Base-by-base conservation (phyloP, 805 yeast species). In the Hanseniaspora clermontiae region DNA sequence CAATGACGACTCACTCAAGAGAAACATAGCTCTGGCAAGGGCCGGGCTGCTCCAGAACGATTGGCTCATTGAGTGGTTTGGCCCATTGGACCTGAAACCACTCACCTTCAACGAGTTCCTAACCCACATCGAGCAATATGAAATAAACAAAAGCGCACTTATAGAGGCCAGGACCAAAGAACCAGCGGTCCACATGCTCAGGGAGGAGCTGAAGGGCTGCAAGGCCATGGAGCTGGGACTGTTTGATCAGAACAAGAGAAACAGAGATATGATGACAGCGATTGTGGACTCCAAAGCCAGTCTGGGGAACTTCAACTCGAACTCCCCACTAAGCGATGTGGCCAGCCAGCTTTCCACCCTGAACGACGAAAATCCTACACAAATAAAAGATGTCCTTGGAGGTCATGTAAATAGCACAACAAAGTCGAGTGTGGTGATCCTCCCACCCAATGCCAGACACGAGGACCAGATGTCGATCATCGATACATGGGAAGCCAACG, bases 41-140 rank as follows among this genome's bases (percentile, higher is more conserved):
- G 84, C 83, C 0, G 69, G 69, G 32, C 69, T 72, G 48, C 72
- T 71, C 48, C 81, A 84, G 6, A 75, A 76, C 47, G 71, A 74
- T 67, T 32, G 48, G 20, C 14, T 52, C 2, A 45, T 52, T 52
- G 56, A 52, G 31, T 84, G 89, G 89, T 81, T 77, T 65, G 90
- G 90, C 0, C 87, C 87, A 5, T 66, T 72, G 59, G 75, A 76
- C 42, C 77, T 74, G 65, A 71, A 68, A 45, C 84, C 88, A 3
- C 77, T 82, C 68, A 55, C 67, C 11, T 71, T 72, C 29, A 61
- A 65, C 10, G 80, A 73, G 38, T 74, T 64, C 57, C 53, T 69
- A 43, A 67, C 66, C 54, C 63, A 61, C 43, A 49, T 69, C n/a
- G 70, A 69, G 37, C 67, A 63, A 11, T 58, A 64, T n/a, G 58